Evolutionary conservation across 2,329 filamentous ascomycete species (phyloP).

Genomic region (Trichoderma sp.): DNA sequence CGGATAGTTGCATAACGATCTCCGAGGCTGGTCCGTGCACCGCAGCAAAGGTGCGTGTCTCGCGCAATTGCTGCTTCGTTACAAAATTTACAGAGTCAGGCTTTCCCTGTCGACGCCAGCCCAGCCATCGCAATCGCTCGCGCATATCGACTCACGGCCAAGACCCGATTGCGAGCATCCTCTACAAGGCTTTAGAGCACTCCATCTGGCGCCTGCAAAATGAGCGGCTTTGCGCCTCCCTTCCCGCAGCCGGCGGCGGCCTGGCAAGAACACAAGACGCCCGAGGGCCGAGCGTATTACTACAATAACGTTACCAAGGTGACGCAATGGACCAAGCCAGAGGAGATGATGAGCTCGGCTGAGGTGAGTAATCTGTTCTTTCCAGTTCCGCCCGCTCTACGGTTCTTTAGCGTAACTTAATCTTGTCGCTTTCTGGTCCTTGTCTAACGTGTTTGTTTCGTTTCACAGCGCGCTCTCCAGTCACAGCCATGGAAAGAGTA

Average conservation of each 20-base stretch:
- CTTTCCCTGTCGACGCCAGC: conserved; percentile 3
- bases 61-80: conserved; percentile 17
- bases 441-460: conserved; percentile 25
- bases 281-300: conserved; percentile 86
- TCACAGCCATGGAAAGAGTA: conserved; percentile 94
- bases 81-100: conserved; percentile 11
- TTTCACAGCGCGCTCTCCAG: conserved; percentile 69
- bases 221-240: conserved; percentile 59
- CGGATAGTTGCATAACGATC: conserved; percentile 15
- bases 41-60: conserved; percentile 18
- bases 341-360: conserved; percentile 79
- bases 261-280: conserved; percentile 81
- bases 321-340: conserved; percentile 93
- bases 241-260: conserved; percentile 54
- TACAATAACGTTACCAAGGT: conserved; percentile 83
- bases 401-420: not conserved
- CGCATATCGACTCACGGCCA: conserved; percentile 6
- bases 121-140: not conserved
- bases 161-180: not conserved
- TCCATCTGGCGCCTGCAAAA: conserved; percentile 38
- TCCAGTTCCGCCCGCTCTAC: not conserved
- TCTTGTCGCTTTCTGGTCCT: not conserved
- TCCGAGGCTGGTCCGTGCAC: conserved; percentile 29
- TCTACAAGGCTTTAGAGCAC: not conserved
- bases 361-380: conserved; percentile 60